Evolutionary conservation across 1,139 yeast genomes (phyloP).

Genomic region (Suhomyces bribrorum): DNA sequence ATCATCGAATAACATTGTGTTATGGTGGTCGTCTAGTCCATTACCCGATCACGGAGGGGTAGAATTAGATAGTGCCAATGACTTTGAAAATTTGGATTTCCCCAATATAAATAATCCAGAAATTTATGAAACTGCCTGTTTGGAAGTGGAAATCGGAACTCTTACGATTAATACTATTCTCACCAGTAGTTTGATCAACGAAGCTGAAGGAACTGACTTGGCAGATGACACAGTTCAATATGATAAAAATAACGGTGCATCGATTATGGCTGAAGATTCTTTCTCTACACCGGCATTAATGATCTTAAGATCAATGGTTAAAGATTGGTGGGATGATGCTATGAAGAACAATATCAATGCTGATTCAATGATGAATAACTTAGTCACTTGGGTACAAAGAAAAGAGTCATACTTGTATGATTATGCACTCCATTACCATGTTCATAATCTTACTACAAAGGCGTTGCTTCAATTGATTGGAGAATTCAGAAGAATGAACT

Average conservation of each 20-base stretch:
- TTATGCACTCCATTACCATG: constrained; percentile 78
- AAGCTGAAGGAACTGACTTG: constrained; percentile 85
- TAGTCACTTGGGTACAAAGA: constrained; percentile 86
- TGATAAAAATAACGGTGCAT: constrained; percentile 47
- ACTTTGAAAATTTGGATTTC: constrained; percentile 64
- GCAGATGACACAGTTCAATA: constrained; percentile 53
- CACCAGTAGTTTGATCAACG: constrained; percentile 80
- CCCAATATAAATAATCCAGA: constrained; percentile 81
- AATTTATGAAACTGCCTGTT: constrained; percentile 71
- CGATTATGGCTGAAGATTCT: constrained; percentile 69
- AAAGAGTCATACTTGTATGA: constrained; percentile 75
- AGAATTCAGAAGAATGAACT: constrained; percentile 78
- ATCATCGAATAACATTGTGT: constrained; percentile 60
- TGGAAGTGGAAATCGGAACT: constrained; percentile 80
- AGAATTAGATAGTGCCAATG: constrained; percentile 58
- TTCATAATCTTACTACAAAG: constrained; percentile 83
- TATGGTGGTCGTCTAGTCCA: constrained; percentile 93
- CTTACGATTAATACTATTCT: constrained; percentile 82
- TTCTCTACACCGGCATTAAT: constrained; percentile 77
- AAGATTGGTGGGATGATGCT: constrained; percentile 95
- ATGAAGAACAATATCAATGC: constrained; percentile 67
- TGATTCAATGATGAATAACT: constrained; percentile 79
- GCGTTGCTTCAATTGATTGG: constrained; percentile 78
- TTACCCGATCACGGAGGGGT: constrained; percentile 85
- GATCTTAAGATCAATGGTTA: constrained; percentile 73